Conservation (phyloP, 192 early-diverging fungal genomes). For the Coemansia sp. region DNA sequence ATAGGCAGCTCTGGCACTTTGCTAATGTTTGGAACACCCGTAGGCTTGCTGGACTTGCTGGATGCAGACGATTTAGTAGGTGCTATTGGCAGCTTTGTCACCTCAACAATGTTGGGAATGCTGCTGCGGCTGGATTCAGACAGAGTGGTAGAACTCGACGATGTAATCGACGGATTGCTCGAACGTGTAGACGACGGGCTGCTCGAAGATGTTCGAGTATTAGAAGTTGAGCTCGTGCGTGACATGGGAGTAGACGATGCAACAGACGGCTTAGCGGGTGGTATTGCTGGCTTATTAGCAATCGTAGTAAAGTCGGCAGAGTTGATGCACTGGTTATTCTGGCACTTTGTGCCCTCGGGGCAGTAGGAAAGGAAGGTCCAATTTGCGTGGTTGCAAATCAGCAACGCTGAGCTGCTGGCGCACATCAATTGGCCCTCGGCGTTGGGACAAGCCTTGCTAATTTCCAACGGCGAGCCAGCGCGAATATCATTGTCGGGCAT, state of each 20-base stretch:
- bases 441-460: neutral
- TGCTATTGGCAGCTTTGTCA: neutral
- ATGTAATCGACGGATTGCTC: neutral
- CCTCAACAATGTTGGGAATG: neutral
- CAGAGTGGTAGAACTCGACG: no score
- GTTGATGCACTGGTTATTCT: neutral
- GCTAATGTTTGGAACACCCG: neutral
- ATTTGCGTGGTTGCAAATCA: neutral
- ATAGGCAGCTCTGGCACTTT: neutral
- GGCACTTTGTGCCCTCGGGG: neutral
- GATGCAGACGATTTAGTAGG: neutral
- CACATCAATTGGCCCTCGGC: neutral
- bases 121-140: no score
- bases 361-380: slow-evolving; percentile 6
- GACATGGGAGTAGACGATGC: neutral
- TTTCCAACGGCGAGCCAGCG: neutral
- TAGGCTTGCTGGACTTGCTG: neutral
- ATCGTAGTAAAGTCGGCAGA: neutral
- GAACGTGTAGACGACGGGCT: neutral
- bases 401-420: neutral
- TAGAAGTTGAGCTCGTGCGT: neutral
- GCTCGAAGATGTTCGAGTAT: neutral
- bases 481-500: neutral
- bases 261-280: neutral
- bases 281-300: neutral